phyloP scores from a whole-genome alignment of 768 basidiomycete species.

The Hygrophoropsis aurantiaca region DNA sequence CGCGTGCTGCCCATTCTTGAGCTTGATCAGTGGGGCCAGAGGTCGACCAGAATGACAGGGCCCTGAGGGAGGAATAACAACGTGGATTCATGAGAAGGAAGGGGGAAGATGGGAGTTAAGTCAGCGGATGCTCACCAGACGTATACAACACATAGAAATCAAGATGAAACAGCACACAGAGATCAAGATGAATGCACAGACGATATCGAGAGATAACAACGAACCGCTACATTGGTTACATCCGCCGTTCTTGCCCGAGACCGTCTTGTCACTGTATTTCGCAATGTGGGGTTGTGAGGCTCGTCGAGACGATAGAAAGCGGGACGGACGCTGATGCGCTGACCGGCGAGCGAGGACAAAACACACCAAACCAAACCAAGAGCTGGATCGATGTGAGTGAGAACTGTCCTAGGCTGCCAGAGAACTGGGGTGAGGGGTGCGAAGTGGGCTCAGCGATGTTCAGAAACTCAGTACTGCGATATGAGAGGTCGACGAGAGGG shows the following conservation, averaged over 20 bases:
- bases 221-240: constrained; percentile 30
- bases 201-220: background rate
- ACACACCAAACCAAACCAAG: background rate
- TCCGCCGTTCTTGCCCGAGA: constrained; percentile 37
- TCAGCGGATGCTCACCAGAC: constrained; percentile 49
- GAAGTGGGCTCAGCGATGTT: too few species aligned
- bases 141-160: constrained; percentile 25
- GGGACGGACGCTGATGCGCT: constrained; percentile 1
- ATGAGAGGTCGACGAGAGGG: too few species aligned
- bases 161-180: too few species aligned
- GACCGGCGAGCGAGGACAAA: background rate
- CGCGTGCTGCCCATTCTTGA: constrained; percentile 50
- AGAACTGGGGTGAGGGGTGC: too few species aligned
- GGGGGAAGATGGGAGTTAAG: too few species aligned
- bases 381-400: constrained; percentile 3
- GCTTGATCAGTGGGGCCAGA: constrained; percentile 64
- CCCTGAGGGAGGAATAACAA: constrained; percentile 30
- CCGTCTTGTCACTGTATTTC: constrained; percentile 36
- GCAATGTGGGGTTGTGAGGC: constrained; percentile 35
- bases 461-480: too few species aligned
- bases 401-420: too few species aligned
- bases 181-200: background rate
- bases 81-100: constrained; percentile 1
- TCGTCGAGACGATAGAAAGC: too few species aligned
- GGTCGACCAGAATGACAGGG: constrained; percentile 53